A percentile compares a stretch with the other conserved stretches of the same genome.
phyloP scores from a whole-genome alignment of 495 filamentous ascomycete genomes.

The Symbiotaphrina buchneri region DNA sequence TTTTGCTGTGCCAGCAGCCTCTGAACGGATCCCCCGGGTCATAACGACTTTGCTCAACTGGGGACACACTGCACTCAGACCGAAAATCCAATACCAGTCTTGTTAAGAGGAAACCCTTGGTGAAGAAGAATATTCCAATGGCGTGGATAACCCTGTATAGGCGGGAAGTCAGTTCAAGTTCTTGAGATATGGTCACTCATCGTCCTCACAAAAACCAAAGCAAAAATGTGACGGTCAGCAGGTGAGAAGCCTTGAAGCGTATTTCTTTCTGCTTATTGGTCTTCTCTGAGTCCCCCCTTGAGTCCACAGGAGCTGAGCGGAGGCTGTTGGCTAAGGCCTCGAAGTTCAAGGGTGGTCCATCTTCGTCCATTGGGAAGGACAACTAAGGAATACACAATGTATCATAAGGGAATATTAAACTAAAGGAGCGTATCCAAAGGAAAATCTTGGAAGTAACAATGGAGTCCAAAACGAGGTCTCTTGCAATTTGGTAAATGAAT shows the following conservation, averaged over 20 bases:
- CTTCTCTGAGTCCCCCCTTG: no score
- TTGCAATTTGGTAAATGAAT: no score
- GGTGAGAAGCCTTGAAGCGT: slow-evolving; percentile 29
- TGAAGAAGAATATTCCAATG: slow-evolving; percentile 76
- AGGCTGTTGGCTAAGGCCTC: no score
- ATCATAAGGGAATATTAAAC: no score
- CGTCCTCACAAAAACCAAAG: slow-evolving; percentile 18
- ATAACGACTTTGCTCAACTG: slow-evolving; percentile 25
- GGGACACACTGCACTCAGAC: slow-evolving; percentile 56
- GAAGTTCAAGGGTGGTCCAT: no score
- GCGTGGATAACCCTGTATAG: slow-evolving; percentile 41
- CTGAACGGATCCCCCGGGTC: slow-evolving; percentile 25
- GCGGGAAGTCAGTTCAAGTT: neutral
- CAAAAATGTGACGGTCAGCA: slow-evolving; percentile 25
- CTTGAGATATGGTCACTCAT: neutral
- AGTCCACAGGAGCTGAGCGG: no score
- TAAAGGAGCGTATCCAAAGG: no score
- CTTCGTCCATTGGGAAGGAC: no score
- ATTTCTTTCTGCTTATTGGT: slow-evolving; percentile 17
- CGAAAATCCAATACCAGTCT: slow-evolving; percentile 73
- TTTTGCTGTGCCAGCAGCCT: slow-evolving; percentile 91
- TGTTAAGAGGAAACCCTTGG: slow-evolving; percentile 89
- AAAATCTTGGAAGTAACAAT: no score
- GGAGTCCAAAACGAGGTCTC: no score
- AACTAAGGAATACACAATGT: no score